Evolutionary conservation across 345 rosid genomes (phyloP).

Genomic region (Noccaea caerulescens): DNA sequence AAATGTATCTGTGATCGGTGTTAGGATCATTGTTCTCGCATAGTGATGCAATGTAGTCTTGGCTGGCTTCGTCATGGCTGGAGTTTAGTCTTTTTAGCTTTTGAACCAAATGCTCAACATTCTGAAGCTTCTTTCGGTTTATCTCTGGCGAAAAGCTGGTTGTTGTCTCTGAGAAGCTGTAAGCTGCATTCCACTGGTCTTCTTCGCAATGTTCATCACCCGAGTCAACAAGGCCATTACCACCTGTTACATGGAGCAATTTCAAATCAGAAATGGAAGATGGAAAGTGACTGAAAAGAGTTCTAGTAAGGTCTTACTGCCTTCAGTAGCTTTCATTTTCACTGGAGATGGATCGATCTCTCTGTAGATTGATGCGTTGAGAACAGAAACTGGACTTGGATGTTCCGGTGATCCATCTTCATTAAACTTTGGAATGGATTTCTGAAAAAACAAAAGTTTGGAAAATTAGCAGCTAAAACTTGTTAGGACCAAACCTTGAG

Average conservation of each 20-base stretch:
- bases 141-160: slow-evolving; percentile 61
- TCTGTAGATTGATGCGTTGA: slow-evolving; percentile 56
- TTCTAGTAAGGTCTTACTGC: slow-evolving; percentile 28
- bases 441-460: slow-evolving; percentile 44
- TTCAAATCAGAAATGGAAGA: slow-evolving; percentile 34
- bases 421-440: slow-evolving; percentile 47
- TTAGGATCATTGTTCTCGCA: slow-evolving; percentile 75
- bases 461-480: background rate
- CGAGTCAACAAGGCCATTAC: slow-evolving; percentile 40
- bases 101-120: slow-evolving; percentile 78
- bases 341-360: slow-evolving; percentile 65
- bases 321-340: slow-evolving; percentile 40
- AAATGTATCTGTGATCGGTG: slow-evolving; percentile 80
- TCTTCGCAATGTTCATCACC: slow-evolving; percentile 50
- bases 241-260: slow-evolving; percentile 44
- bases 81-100: slow-evolving; percentile 84
- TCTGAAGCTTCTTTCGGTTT: slow-evolving; percentile 77
- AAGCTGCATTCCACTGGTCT: slow-evolving; percentile 54
- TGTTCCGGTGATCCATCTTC: slow-evolving; percentile 63
- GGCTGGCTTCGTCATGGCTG: slow-evolving; percentile 80
- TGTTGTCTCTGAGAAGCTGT: slow-evolving; percentile 43
- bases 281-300: background rate
- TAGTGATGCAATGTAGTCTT: slow-evolving; percentile 92
- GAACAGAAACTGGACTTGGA: slow-evolving; percentile 91
- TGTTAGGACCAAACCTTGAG: background rate